Conservation (phyloP, 108 stramenopile genomes). For the Tribonema minus region DNA sequence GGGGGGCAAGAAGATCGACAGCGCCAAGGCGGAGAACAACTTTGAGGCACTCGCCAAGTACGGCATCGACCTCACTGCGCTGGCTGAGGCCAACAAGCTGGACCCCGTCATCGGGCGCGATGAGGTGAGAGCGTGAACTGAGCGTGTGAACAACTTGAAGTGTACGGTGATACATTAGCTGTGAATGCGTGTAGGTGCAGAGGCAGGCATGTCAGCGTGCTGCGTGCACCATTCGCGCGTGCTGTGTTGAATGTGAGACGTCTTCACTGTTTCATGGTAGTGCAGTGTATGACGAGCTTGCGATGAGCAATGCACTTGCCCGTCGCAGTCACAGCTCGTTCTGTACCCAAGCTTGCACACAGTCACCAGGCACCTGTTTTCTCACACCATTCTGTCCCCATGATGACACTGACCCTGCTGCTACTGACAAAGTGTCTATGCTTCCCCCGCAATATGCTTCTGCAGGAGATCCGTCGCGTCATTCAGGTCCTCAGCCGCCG, state of each 20-base stretch:
- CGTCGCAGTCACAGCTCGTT: too few species aligned
- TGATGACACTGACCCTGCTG: not conserved
- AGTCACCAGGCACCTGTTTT: not conserved
- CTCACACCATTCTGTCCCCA: not conserved
- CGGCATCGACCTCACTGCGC: constrained; percentile 25
- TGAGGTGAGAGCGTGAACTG: too few species aligned
- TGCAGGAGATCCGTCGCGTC: constrained; percentile 79
- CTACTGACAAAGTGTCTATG: too few species aligned
- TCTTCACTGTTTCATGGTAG: too few species aligned
- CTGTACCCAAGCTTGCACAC: not conserved
- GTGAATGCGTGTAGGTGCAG: not conserved
- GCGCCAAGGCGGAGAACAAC: constrained; percentile 4
- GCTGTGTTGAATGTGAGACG: too few species aligned
- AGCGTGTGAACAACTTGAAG: constrained; percentile 61
- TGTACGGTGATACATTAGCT: constrained; percentile 12
- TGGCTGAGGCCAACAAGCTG: constrained; percentile 30
- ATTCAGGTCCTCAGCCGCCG: constrained; percentile 77
- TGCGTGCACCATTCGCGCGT: too few species aligned
- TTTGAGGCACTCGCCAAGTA: constrained; percentile 19
- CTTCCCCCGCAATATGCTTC: too few species aligned
- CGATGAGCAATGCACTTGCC: too few species aligned
- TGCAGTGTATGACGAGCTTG: too few species aligned
- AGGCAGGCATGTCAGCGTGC: not conserved
- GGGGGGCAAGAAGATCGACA: not conserved
- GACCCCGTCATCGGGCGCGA: constrained; percentile 46